A percentile compares a stretch with the other conserved stretches of the same genome.
phyloP scores from a whole-genome alignment of 495 filamentous ascomycete genomes.

The Aspergillus baeticus region DNA sequence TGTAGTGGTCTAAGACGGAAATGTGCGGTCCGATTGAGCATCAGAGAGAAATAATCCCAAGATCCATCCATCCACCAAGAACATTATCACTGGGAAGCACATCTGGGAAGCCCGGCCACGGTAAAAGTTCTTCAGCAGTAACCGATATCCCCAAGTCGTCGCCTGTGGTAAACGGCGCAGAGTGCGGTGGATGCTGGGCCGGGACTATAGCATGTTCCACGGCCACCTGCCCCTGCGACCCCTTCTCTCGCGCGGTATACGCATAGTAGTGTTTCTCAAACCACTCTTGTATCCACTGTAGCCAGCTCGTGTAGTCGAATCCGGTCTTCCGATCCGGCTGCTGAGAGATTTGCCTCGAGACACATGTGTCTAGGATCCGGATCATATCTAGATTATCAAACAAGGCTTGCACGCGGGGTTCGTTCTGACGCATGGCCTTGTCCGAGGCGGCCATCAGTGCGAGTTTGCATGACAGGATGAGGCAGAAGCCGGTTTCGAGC shows the following conservation, averaged over 20 bases:
- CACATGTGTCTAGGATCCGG: neutral
- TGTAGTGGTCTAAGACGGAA: no score
- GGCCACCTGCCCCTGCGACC: neutral
- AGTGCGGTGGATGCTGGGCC: neutral
- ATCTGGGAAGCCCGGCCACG: neutral
- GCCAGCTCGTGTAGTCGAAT: constrained; percentile 5
- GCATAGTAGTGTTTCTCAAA: neutral
- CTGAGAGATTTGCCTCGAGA: neutral
- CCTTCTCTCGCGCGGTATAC: neutral
- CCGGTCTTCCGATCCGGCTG: neutral
- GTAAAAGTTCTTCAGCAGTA: neutral
- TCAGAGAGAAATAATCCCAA: neutral
- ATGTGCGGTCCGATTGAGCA: neutral
- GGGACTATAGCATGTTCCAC: neutral
- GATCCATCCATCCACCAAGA: neutral
- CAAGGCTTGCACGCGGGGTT: neutral
- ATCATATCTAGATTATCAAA: constrained; percentile 3
- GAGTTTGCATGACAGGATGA: constrained; percentile 1
- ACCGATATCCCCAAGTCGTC: neutral
- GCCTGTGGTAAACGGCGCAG: neutral
- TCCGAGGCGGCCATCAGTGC: constrained; percentile 1
- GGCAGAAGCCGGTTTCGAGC: constrained; percentile 8
- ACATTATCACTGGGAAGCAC: neutral
- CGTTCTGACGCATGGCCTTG: neutral
- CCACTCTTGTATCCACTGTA: constrained; percentile 7